Conservation (phyloP, 306 rosid genomes). For the Vigna mungo region DNA sequence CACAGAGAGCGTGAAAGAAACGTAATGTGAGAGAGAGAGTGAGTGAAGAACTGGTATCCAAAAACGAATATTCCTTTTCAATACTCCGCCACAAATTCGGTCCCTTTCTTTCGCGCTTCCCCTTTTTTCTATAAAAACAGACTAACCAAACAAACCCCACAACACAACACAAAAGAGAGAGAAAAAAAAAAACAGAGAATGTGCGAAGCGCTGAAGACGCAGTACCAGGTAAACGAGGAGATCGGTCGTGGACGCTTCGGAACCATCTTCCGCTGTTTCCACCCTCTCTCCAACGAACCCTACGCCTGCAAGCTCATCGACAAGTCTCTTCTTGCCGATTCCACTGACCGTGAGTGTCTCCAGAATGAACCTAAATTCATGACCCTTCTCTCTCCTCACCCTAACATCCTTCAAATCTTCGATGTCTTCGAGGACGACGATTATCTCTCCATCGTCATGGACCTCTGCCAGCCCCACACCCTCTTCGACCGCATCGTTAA, state of each 20-base stretch:
- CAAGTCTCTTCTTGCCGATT: conserved; percentile 62
- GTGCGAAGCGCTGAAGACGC: conserved; percentile 58
- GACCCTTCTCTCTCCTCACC: conserved; percentile 74
- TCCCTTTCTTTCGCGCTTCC: not conserved
- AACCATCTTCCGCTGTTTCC: conserved; percentile 68
- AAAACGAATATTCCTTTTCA: conserved; percentile 43
- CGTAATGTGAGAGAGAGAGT: too few relatives aligned
- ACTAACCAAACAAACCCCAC: not conserved
- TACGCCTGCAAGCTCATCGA: conserved; percentile 80
- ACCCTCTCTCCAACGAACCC: conserved; percentile 46
- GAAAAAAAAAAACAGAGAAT: conserved; percentile 20
- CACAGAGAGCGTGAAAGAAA: too few relatives aligned
- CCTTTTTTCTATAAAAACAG: conserved; percentile 26
- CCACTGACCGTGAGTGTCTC: conserved; percentile 74
- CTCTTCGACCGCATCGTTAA: conserved; percentile 72
- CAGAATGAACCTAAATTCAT: conserved; percentile 81
- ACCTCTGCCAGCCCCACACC: conserved; percentile 70
- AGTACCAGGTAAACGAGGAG: conserved; percentile 77
- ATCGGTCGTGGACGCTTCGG: conserved; percentile 91
- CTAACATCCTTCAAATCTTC: conserved; percentile 69
- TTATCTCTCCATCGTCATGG: conserved; percentile 63
- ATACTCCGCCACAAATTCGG: not conserved
- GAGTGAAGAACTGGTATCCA: not conserved
- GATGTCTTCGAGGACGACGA: conserved; percentile 66
- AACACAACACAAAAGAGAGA: not conserved